Conservation (phyloP, 768 basidiomycete genomes). For the Lyophyllum semitale region DNA sequence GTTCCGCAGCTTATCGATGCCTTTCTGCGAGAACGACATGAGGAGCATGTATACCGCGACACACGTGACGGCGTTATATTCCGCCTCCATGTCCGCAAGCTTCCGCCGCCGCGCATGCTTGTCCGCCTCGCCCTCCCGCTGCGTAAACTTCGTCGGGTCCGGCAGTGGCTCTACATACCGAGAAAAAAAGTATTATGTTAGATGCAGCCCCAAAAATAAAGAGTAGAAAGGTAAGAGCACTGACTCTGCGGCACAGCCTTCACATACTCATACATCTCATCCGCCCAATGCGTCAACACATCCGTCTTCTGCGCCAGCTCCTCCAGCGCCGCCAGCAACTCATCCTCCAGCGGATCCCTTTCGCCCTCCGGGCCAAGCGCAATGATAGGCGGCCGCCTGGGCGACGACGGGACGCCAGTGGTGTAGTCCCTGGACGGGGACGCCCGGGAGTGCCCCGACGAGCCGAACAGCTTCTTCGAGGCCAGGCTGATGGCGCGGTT, state of each 20-base stretch:
- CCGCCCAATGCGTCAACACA: conserved; percentile 91
- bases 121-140: conserved; percentile 72
- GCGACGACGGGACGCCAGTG: conserved; percentile 53
- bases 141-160: conserved; percentile 74
- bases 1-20: conserved; percentile 79
- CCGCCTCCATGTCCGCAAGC: conserved; percentile 77
- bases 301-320: conserved; percentile 96
- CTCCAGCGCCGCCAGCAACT: conserved; percentile 78
- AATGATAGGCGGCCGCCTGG: conserved; percentile 58
- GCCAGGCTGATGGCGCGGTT: conserved; percentile 80
- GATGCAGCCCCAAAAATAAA: not conserved
- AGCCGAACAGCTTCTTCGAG: conserved; percentile 79
- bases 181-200: not conserved
- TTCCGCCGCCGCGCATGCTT: conserved; percentile 68
- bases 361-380: conserved; percentile 44
- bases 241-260: conserved; percentile 82
- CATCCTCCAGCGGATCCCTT: conserved; percentile 78
- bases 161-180: conserved; percentile 67
- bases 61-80: conserved; percentile 82
- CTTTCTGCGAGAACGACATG: conserved; percentile 91
- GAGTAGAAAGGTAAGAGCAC: conserved; percentile 26
- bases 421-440: conserved; percentile 38
- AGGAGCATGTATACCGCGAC: conserved; percentile 89
- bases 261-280: conserved; percentile 90
- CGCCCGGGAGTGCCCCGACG: conserved; percentile 35